Percentiles rank a stretch among this genome's conserved stretches.
Evolutionary conservation across 345 rosid genomes (phyloP).

Genomic region (Arabidopsis arenosa): DNA sequence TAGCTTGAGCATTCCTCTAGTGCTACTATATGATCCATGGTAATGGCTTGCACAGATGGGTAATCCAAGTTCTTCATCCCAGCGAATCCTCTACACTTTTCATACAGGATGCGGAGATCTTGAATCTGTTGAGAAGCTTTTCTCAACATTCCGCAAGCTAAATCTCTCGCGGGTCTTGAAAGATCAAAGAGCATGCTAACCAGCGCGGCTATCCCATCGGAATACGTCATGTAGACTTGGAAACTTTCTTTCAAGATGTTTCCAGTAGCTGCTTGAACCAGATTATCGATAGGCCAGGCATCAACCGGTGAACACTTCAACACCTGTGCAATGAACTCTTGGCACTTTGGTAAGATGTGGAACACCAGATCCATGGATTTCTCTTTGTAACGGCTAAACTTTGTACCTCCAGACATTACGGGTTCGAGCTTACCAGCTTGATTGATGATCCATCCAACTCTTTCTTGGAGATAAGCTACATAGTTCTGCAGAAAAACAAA

Average conservation of each 20-base stretch:
- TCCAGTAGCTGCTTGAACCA: constrained; percentile 65
- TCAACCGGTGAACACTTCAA: constrained; percentile 58
- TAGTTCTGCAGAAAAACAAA: constrained; percentile 61
- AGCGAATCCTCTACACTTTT: constrained; percentile 54
- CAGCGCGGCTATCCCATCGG: constrained; percentile 61
- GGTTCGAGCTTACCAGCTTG: constrained; percentile 91
- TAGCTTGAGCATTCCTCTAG: constrained; percentile 57
- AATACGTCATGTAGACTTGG: constrained; percentile 63
- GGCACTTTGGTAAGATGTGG: constrained; percentile 70
- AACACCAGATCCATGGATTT: constrained; percentile 62
- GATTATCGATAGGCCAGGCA: constrained; percentile 41
- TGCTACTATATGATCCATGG: constrained; percentile 64
- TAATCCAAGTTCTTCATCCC: constrained; percentile 67
- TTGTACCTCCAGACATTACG: constrained; percentile 49
- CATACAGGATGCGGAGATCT: constrained; percentile 58
- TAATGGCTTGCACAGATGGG: constrained; percentile 65
- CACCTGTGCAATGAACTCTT: constrained; percentile 63
- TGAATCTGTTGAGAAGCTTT: constrained; percentile 66
- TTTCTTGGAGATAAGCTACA: constrained; percentile 73
- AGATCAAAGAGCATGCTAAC: constrained; percentile 67
- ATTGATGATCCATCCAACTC: constrained; percentile 81
- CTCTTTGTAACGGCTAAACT: constrained; percentile 54
- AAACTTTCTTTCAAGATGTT: constrained; percentile 88
- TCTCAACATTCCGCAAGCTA: constrained; percentile 69
- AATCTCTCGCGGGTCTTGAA: constrained; percentile 60